These are phyloP conservation scores for Phaffomyces thermotolerans DNA, from an alignment of 805 yeast species.

Conservation along the genomic window DNA sequence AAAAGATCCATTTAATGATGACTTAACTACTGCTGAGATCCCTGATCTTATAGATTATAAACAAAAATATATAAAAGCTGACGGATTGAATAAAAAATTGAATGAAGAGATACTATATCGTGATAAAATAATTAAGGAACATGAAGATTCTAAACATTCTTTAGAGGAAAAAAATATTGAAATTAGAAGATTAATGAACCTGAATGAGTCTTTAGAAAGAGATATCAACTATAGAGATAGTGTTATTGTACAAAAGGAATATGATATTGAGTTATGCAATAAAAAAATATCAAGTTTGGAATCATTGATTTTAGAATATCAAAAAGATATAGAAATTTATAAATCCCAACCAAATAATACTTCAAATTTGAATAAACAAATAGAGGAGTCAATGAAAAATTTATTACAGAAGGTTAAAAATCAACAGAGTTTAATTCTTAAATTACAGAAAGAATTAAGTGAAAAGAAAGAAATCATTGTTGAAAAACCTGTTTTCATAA, in stretches of 20 bases:
- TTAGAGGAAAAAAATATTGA: conserved; percentile 5
- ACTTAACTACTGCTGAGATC: conserved; percentile 6
- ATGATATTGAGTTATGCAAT: conserved; percentile 7
- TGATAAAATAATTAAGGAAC: conserved; percentile 17
- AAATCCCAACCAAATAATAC: conserved; percentile 1
- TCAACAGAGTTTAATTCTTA: conserved; percentile 14
- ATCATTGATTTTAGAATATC: conserved; percentile 1
- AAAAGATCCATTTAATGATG: conserved; percentile 3
- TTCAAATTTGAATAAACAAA: conserved; percentile 2
- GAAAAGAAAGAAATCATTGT: conserved; percentile 7
- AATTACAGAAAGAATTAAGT: conserved; percentile 9
- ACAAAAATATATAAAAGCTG: conserved; percentile 16
- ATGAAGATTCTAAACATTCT: conserved; percentile 12
- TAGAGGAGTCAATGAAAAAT: conserved; percentile 11
- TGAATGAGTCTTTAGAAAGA: conserved; percentile 13
- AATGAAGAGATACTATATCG: conserved; percentile 21
- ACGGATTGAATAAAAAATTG: conserved; percentile 14
- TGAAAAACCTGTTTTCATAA: conserved; percentile 1
- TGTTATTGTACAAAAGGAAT: conserved; percentile 13
- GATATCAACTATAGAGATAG: conserved; percentile 21
- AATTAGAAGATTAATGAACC: conserved; percentile 5
- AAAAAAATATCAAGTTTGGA: conserved; percentile 6
- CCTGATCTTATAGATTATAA: conserved; percentile 13
- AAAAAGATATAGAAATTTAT: conserved; percentile 9
- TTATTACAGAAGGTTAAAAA: conserved; percentile 13